Percentiles rank a stretch among this genome's conserved stretches.
Evolutionary conservation across 805 yeast species (phyloP).

Genomic region (Candida ulmi): DNA sequence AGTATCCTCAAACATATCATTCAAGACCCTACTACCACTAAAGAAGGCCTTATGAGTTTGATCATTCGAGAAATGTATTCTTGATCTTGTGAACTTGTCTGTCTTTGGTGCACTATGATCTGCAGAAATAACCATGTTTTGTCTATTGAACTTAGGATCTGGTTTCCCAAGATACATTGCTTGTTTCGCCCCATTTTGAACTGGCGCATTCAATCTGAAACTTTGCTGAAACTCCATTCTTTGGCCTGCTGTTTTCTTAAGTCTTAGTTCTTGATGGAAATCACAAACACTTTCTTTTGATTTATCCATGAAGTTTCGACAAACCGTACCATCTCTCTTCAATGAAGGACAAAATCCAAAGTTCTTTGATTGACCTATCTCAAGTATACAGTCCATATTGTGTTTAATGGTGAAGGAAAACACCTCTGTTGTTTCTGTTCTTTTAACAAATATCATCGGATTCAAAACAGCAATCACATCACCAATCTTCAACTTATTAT

Average conservation of each 20-base stretch:
- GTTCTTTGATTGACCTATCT: constrained; percentile 66
- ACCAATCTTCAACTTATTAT: constrained; percentile 72
- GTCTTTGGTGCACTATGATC: constrained; percentile 20
- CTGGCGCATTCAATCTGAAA: constrained; percentile 46
- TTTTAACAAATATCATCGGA: constrained; percentile 49
- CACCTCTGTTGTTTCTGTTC: constrained; percentile 6
- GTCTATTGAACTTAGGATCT: constrained; percentile 17
- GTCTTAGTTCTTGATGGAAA: constrained; percentile 59
- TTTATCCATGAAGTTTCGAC: constrained; percentile 57
- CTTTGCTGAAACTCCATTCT: constrained; percentile 74
- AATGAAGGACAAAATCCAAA: constrained; percentile 56
- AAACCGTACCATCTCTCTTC: constrained; percentile 43
- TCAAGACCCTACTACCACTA: constrained; percentile 32
- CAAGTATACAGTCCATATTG: constrained; percentile 49
- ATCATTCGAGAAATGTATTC: constrained; percentile 32
- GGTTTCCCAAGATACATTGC: constrained; percentile 35
- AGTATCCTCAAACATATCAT: constrained; percentile 20
- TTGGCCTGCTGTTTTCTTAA: constrained; percentile 46
- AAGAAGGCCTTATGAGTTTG: constrained; percentile 46
- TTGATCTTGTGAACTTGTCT: constrained; percentile 18
- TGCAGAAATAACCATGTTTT: constrained; percentile 21
- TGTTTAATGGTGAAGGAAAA: constrained; percentile 36
- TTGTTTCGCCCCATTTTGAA: constrained; percentile 40
- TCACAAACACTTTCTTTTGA: constrained; percentile 55
- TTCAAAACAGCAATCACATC: constrained; percentile 70